These are phyloP conservation scores for Azolla pinnata DNA, from an alignment of 75 land plant genomes.

Conservation along the genomic window DNA sequence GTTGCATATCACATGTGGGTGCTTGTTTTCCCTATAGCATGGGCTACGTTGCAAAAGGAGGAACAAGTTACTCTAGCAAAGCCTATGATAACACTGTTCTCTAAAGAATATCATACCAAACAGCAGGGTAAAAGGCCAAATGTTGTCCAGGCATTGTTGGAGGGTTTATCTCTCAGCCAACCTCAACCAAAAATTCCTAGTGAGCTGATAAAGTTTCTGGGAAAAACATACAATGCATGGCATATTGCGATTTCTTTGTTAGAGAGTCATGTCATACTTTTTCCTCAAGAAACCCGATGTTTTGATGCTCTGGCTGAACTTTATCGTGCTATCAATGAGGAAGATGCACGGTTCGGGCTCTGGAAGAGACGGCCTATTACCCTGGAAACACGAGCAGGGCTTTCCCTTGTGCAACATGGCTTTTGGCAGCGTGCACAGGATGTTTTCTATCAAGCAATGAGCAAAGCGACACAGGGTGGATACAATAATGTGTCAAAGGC, in stretches of 20 bases:
- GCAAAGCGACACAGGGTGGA: conserved; percentile 92
- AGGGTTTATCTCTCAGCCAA: conserved; percentile 93
- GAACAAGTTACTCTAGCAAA: conserved; percentile 90
- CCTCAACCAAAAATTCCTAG: conserved; percentile 99
- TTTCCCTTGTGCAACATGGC: conserved; percentile 96
- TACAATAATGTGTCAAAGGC: conserved; percentile 92
- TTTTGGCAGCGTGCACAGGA: conserved; percentile 96
- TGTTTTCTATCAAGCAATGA: conserved; percentile 92
- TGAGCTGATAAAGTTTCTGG: conserved; percentile 95
- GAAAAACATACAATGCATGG: conserved; percentile 99
- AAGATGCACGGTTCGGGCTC: conserved; percentile 91
- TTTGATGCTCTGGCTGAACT: conserved; percentile 97
- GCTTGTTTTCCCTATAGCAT: conserved; percentile 95
- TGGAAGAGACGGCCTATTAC: conserved; percentile 91
- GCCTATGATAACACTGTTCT: conserved; percentile 81
- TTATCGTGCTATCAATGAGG: conserved; percentile 91
- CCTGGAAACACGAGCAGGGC: conserved; percentile 89
- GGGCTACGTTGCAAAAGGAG: conserved; percentile 90
- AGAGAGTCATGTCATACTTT: conserved; percentile 96
- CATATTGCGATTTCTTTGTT: conserved; percentile 81
- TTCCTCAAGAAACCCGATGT: conserved; percentile 79
- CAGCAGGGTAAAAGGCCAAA: conserved; percentile 87
- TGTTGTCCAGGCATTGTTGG: conserved; percentile 96
- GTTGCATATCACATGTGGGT: conserved; percentile 99
- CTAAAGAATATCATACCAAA: conserved; percentile 93